Evolutionary conservation across 1,284 basidiomycete species (phyloP), one percentile per base, ranked within the genome.

Genomic region (Ceratorhiza oryzae-sativae): DNA sequence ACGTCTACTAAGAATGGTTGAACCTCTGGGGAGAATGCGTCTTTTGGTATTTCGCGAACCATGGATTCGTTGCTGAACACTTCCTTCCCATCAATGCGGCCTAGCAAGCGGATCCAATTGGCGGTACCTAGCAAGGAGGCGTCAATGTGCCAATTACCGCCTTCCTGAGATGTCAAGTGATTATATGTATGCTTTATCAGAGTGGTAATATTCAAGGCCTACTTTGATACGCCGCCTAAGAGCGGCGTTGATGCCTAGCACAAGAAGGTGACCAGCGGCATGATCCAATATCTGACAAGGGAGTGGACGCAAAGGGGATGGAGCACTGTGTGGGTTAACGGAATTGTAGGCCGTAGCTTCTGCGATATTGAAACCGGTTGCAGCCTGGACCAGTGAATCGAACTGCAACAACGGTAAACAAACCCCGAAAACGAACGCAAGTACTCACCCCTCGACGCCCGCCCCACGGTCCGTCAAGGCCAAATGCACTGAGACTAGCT

Each of bases 221-320:
- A 87, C 87, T 0, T 80, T 85, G 25, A 88, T 81, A 2, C 84
- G 86, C 75, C 82, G 84, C 71, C 82, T 83, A 1, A 89, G 79
- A 0, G 86, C 87, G 1, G 85, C 84, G 62, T 85, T 85, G 41
- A 88, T 84, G 2, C 87, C 88, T 74, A 86, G 87, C 0, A 87
- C 84, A 12, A 90, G 82, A 32, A 90, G 77, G 75, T 88, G 87
- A 0, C 85, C 88, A 1, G 86, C 86, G 0, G 85, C 84, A 74
- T 90, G 87, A 75, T 90, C 88, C 1, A 90, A 77, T 1, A 85
- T 87, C 76, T 89, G 88, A 79, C 89, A 81, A 0, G 89, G 89
- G 27, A 90, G 78, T 2, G 86, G 48, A 55, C 63, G 73, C 1
- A 77, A 72, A 25, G 73, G 81, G n/a, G 86, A 86, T 32, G 75